Evolutionary conservation across 2,329 filamentous ascomycete genomes (phyloP), one percentile per base, ranked within the genome.

Genomic region (Camptophora hylomeconis): DNA sequence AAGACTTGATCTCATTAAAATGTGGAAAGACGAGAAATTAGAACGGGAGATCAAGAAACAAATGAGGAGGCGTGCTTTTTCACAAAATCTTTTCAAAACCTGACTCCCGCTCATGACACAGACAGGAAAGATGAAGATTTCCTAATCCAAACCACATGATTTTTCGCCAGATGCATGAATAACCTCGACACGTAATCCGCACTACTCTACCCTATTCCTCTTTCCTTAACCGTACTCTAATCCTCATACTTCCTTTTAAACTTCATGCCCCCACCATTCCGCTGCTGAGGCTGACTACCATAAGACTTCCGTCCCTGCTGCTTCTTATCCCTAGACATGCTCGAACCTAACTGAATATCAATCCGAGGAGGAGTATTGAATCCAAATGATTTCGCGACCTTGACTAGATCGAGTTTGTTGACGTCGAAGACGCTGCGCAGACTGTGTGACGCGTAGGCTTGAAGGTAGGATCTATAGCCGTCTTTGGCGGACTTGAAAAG

Each of bases 401-500:
- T 87, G 45, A 77, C 72, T 11, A 92, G 62, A 50, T 92, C 82
- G 8, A 89, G 63, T 50, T 82, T 81, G 53, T 82, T 67, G 30
- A 92, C 73, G 52, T 87, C 80, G 50, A 87, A 92, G 20, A 92
- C 76, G n/a, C 74, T 78, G 16, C 82, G 72, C 35, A 89, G 63
- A 42, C 71, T 77, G 57, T 87, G 89, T 34, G 77, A 84, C 13
- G 87, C 84, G 51, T 98, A 98, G 1, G 89, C 87, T 53, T 95
- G 84, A 14, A 98, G 69, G 53, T 98, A 98, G 12, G 80, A 82
- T 36, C 81, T 72, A 61, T 89, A 92, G 3, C 81, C 71, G 41
- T 76, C 72, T 51, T 76, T 77, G 23, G 72, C 72, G 17, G 69
- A 73, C 64, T 71, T 39, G 21, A 24, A 17, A 26, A n/a, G n/a